Evolutionary conservation across 1,284 basidiomycete genomes (phyloP).

Genomic region (Naganishia cerealis): DNA sequence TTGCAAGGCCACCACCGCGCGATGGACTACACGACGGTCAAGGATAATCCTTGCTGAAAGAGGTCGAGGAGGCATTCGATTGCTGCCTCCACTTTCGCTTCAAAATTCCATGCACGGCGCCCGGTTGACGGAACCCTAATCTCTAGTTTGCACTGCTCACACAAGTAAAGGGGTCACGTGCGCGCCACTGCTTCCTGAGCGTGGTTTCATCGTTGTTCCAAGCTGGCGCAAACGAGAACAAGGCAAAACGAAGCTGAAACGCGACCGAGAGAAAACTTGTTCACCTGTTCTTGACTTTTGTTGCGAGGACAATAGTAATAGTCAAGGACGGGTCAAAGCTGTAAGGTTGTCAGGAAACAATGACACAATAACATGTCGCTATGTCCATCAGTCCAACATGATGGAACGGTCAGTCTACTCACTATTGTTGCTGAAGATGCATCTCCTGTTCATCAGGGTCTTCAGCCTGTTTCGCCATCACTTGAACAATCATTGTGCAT

Average conservation of each 20-base stretch:
- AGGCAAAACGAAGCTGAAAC: slow-evolving; percentile 18
- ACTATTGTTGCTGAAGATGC: slow-evolving; percentile 5
- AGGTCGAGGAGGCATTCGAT: neutral
- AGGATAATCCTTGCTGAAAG: neutral
- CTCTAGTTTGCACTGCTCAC: neutral
- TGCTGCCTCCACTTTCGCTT: slow-evolving; percentile 17
- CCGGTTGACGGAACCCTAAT: neutral
- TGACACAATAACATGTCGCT: slow-evolving; percentile 4
- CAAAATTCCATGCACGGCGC: slow-evolving; percentile 16
- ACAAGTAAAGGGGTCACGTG: neutral
- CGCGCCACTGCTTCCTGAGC: neutral
- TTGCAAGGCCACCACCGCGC: neutral
- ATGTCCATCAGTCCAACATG: neutral
- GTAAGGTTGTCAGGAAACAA: neutral
- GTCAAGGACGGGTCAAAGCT: neutral
- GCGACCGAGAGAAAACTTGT: neutral
- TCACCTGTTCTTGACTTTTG: neutral
- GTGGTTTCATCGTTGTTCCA: neutral
- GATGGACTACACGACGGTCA: neutral
- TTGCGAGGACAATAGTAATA: neutral
- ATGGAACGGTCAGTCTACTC: neutral
- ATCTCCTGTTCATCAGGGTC: slow-evolving; percentile 9
- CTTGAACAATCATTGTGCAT: slow-evolving; percentile 15
- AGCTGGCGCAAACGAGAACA: slow-evolving; percentile 3
- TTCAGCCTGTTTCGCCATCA: slow-evolving; percentile 12